Conservation (phyloP, 73 alveolate genomes). For the Paramecium primaurelia region DNA sequence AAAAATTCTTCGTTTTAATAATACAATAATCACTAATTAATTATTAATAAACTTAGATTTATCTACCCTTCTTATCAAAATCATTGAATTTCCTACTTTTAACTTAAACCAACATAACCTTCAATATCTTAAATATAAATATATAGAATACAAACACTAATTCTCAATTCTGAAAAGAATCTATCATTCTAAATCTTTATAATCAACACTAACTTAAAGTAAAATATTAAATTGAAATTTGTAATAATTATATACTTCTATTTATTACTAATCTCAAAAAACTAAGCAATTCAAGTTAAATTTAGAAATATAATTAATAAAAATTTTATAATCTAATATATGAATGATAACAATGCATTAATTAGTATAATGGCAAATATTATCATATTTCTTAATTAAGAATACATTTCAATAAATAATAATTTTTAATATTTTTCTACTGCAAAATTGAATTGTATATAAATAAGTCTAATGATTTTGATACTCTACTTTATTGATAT, state of each 20-base stretch:
- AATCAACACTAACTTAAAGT: not conserved
- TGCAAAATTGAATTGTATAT: not conserved
- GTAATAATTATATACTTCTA: not conserved
- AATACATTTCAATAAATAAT: not conserved
- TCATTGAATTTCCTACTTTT: not conserved
- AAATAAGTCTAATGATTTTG: not conserved
- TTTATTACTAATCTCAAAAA: too few species aligned
- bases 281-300: too few species aligned
- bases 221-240: too few species aligned
- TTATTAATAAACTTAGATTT: not conserved
- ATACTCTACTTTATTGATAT: not conserved
- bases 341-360: too few species aligned
- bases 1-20: not conserved
- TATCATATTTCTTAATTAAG: not conserved
- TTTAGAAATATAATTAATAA: not conserved
- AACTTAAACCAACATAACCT: not conserved
- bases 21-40: not conserved
- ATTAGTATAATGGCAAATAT: not conserved
- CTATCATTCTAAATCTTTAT: not conserved
- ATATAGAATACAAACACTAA: not conserved
- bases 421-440: too few species aligned
- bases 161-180: not conserved
- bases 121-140: not conserved
- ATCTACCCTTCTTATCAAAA: not conserved
- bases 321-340: too few species aligned